Evolutionary conservation across 306 rosid species (phyloP).

Genomic region (Crataegus laevigata): DNA sequence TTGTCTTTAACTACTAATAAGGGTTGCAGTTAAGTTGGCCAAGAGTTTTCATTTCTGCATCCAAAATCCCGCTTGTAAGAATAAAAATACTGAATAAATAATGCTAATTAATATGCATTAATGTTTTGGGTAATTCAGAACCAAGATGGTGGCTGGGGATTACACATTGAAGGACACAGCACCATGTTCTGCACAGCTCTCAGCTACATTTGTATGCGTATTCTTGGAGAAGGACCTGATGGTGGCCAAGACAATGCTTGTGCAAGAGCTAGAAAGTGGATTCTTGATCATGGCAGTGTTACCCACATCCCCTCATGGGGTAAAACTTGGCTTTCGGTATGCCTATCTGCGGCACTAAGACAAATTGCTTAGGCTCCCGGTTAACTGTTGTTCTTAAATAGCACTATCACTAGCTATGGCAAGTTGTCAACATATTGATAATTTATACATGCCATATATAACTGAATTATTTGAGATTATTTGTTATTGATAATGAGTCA

Average conservation of each 20-base stretch:
- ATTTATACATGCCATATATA: too few relatives aligned
- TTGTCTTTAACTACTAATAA: too few relatives aligned
- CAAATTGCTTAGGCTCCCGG: too few relatives aligned
- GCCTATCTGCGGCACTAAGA: too few relatives aligned
- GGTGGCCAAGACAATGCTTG: slow-evolving; percentile 57
- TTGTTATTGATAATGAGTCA: too few relatives aligned
- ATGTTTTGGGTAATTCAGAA: slow-evolving; percentile 27
- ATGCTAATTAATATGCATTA: neutral
- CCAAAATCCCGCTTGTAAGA: too few relatives aligned
- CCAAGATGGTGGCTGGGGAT: slow-evolving; percentile 86
- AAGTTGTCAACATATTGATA: too few relatives aligned
- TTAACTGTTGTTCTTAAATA: too few relatives aligned
- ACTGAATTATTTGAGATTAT: too few relatives aligned
- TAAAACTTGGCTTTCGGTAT: slow-evolving; percentile 76
- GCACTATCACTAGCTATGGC: too few relatives aligned
- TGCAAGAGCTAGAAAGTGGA: slow-evolving; percentile 61
- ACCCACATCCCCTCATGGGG: slow-evolving; percentile 79
- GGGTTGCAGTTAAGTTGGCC: too few relatives aligned
- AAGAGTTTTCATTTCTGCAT: too few relatives aligned
- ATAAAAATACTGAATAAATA: neutral
- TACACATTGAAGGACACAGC: slow-evolving; percentile 76
- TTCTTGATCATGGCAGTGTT: slow-evolving; percentile 55
- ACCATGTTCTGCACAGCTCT: slow-evolving; percentile 62
- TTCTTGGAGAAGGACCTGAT: slow-evolving; percentile 54
- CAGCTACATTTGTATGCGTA: slow-evolving; percentile 58